phyloP scores from a whole-genome alignment of 495 filamentous ascomycete genomes.

The Aspergillus indologenus region DNA sequence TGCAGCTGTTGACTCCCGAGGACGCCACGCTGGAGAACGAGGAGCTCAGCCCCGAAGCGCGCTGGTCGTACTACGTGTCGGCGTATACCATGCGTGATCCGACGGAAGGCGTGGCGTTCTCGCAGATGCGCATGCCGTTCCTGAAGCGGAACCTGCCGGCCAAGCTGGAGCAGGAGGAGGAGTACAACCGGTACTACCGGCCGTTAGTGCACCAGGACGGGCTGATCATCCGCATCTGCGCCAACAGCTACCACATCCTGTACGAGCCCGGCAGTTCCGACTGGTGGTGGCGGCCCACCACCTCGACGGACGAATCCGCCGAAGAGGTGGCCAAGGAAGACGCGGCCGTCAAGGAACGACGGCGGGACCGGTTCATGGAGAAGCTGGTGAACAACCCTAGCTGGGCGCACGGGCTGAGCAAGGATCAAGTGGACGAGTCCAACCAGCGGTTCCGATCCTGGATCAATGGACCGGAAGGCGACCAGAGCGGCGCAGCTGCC shows the following conservation, averaged over 20 bases:
- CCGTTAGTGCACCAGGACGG: conserved; percentile 66
- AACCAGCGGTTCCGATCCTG: conserved; percentile 59
- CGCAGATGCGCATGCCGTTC: conserved; percentile 62
- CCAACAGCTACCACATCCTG: conserved; percentile 76
- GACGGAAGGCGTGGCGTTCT: conserved; percentile 76
- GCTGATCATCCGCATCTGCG: conserved; percentile 73
- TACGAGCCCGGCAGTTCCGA: conserved; percentile 69
- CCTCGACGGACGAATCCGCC: conserved; percentile 34
- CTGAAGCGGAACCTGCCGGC: conserved; percentile 71
- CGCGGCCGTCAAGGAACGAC: conserved; percentile 51
- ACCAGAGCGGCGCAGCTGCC: conserved; percentile 12
- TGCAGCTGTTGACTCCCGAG: conserved; percentile 73
- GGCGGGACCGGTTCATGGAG: conserved; percentile 63
- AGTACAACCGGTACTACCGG: conserved; percentile 46
- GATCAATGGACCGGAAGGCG: conserved; percentile 34
- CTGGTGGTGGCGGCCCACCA: conserved; percentile 50
- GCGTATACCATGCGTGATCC: conserved; percentile 83
- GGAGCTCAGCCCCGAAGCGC: conserved; percentile 53
- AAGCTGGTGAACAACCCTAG: conserved; percentile 69
- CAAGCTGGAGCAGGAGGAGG: conserved; percentile 48
- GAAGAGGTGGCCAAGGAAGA: conserved; percentile 45
- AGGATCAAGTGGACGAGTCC: conserved; percentile 66
- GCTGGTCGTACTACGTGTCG: conserved; percentile 92
- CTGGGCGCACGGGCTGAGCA: conserved; percentile 71
- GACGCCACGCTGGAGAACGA: conserved; percentile 74